These are phyloP conservation scores for Macadamia tetraphylla DNA, from an alignment of 164 flowering plant genomes.

Conservation along the genomic window DNA sequence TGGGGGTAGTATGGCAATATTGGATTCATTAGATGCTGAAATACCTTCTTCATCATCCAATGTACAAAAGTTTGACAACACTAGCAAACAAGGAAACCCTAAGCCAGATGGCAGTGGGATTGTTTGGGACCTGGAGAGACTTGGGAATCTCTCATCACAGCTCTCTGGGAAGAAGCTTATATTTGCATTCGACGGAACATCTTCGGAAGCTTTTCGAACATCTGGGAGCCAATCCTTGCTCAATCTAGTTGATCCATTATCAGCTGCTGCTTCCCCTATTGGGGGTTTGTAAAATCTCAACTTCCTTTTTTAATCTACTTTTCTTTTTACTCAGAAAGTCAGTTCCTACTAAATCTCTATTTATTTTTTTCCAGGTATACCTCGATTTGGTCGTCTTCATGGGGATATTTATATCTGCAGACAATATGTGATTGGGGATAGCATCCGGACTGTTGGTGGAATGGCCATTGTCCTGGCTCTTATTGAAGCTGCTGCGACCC, in stretches of 20 bases:
- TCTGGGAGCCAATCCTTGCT: conserved; percentile 56
- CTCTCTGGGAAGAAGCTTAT: conserved; percentile 75
- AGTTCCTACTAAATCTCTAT: neutral
- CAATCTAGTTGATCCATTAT: conserved; percentile 78
- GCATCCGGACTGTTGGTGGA: conserved; percentile 41
- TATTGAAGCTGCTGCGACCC: conserved; percentile 72
- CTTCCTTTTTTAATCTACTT: neutral
- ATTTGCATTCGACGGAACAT: conserved; percentile 83
- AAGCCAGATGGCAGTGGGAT: conserved; percentile 73
- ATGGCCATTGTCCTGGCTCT: conserved; percentile 64
- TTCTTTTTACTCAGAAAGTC: neutral
- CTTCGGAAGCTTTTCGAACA: conserved; percentile 49
- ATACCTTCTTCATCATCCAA: conserved; percentile 34
- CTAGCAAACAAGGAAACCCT: conserved; percentile 37
- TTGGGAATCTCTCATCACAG: conserved; percentile 59
- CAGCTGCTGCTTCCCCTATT: conserved; percentile 88
- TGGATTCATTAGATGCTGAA: conserved; percentile 69
- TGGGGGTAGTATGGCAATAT: conserved; percentile 78
- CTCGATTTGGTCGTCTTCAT: conserved; percentile 72
- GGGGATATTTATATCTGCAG: conserved; percentile 66
- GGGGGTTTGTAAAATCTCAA: conserved; percentile 42
- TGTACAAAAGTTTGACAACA: conserved; percentile 42
- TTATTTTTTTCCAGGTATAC: conserved; percentile 45
- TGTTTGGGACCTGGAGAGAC: conserved; percentile 72
- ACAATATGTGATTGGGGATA: conserved; percentile 62